These are phyloP conservation scores for Collybia nuda DNA, from an alignment of 768 basidiomycete genomes.

Conservation along the genomic window DNA sequence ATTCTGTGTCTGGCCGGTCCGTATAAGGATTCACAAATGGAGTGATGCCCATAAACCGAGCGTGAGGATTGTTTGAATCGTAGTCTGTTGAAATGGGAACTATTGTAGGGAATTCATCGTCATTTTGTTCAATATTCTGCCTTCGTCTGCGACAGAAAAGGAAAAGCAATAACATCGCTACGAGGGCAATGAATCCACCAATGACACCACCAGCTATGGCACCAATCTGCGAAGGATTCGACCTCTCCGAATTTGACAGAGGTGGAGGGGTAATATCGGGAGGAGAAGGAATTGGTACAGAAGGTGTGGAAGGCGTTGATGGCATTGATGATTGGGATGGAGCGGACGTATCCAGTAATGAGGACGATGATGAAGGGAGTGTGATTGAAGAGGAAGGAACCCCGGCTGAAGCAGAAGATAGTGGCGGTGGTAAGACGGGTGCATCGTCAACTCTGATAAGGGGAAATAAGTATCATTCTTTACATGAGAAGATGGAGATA, in stretches of 20 bases:
- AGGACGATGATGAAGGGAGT: not conserved
- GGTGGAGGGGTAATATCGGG: not conserved
- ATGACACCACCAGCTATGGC: conserved; percentile 10
- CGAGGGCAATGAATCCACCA: conserved; percentile 8
- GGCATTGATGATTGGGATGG: not conserved
- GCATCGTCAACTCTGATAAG: conserved; percentile 3
- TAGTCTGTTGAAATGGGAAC: not conserved
- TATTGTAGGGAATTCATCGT: not conserved
- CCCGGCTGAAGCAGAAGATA: not conserved
- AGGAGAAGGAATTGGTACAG: not conserved
- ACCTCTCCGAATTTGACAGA: not conserved
- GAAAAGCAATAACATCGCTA: conserved; percentile 4
- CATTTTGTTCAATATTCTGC: not conserved
- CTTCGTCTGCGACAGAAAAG: conserved; percentile 6
- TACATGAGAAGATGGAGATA: not conserved
- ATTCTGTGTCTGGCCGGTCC: not conserved
- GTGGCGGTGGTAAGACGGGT: not conserved
- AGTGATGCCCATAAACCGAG: not conserved
- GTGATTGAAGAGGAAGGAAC: not conserved
- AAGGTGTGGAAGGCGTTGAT: not conserved
- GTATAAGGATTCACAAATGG: not conserved
- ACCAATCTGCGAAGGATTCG: conserved; percentile 1
- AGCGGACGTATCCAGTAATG: not conserved
- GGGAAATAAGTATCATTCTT: not conserved
- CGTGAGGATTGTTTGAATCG: not conserved